Evolutionary conservation across 1,284 basidiomycete species (phyloP).

Genomic region (Laetiporus sulphureus): DNA sequence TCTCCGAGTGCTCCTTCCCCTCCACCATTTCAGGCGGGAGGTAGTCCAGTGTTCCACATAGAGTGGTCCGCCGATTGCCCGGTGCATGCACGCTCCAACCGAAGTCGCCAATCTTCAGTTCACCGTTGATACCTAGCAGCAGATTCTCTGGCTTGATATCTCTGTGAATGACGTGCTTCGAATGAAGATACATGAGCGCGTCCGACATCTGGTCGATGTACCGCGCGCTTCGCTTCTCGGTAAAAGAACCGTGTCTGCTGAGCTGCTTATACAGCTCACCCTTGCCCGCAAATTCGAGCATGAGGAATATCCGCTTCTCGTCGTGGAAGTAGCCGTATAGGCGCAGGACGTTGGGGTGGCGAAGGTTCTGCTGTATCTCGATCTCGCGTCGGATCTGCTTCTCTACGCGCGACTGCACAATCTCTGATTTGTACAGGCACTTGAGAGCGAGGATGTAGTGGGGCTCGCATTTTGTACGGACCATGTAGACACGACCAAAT

Average conservation of each 20-base stretch:
- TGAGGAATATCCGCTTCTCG: slow-evolving; percentile 95
- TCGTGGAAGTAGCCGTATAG: slow-evolving; percentile 98
- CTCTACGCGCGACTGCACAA: slow-evolving; percentile 83
- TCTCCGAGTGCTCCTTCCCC: slow-evolving; percentile 78
- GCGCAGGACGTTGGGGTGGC: slow-evolving; percentile 92
- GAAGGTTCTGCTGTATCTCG: slow-evolving; percentile 96
- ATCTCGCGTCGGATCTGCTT: slow-evolving; percentile 96
- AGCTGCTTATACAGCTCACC: slow-evolving; percentile 97
- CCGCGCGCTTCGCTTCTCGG: slow-evolving; percentile 79
- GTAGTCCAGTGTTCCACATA: slow-evolving; percentile 96
- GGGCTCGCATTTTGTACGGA: slow-evolving; percentile 83
- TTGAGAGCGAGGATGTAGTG: slow-evolving; percentile 96
- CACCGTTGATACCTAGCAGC: slow-evolving; percentile 90
- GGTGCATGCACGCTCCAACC: slow-evolving; percentile 99
- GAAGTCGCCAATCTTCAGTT: slow-evolving; percentile 98
- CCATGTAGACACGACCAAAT: slow-evolving; percentile 98
- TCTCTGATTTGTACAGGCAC: slow-evolving; percentile 95
- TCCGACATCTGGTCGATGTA: slow-evolving; percentile 99
- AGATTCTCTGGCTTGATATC: slow-evolving; percentile 99
- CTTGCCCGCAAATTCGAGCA: slow-evolving; percentile 94
- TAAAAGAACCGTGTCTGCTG: slow-evolving; percentile 79
- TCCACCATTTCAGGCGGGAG: slow-evolving; percentile 99
- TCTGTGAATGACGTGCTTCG: slow-evolving; percentile 96
- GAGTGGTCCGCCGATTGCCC: slow-evolving; percentile 79
- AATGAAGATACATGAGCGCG: slow-evolving; percentile 88